Base-by-base conservation (phyloP, 192 early-diverging fungal species). In the Backusella macrospora region DNA sequence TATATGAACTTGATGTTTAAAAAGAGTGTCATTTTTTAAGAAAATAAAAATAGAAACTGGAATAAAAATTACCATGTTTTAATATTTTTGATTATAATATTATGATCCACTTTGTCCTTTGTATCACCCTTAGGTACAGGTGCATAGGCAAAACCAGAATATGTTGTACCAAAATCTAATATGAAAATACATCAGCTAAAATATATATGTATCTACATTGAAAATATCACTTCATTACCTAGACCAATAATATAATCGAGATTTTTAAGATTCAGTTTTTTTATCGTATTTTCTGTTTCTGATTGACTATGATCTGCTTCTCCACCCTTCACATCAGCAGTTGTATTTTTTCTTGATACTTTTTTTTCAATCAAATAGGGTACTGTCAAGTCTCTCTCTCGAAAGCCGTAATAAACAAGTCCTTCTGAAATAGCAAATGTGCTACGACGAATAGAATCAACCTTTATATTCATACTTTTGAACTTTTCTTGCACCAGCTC, bases 91-190 rank as follows among this genome's bases (percentile, higher is more conserved):
- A 82, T 83, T 16, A 77, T 70, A 5, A 79, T 72, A 63, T 81
- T 86, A 73, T 86, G 82, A 18, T 81, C 68, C 3, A 81, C 4
- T 18, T 12, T 82, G 62, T 82, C 82, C 42, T 82, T 79, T 16
- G 80, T 82, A 18, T 3, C 0, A 8, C 12, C 8, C 26, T 81
- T 74, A 18, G 76, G 73, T 78, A 83, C 52, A 26, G 52, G 78
- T 10, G 85, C 78, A 75, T 86, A 83, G 4, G 85, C 81, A 72
- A 81, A 82, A 7, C 82, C 85, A 23, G 82, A 82, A 59, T 77
- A 86, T 0, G 85, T 86, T 44, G 85, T 86, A 74, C 85, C 85
- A 29, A 59, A 59, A 26, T 59, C 52, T 59, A 59, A 23, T 52
- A 15, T 59, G 21, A 26, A 45, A 43, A 46, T 4, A 13, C 0